Base-by-base conservation (phyloP, 176 grass and related monocot species). In the Raddia guianensis region DNA sequence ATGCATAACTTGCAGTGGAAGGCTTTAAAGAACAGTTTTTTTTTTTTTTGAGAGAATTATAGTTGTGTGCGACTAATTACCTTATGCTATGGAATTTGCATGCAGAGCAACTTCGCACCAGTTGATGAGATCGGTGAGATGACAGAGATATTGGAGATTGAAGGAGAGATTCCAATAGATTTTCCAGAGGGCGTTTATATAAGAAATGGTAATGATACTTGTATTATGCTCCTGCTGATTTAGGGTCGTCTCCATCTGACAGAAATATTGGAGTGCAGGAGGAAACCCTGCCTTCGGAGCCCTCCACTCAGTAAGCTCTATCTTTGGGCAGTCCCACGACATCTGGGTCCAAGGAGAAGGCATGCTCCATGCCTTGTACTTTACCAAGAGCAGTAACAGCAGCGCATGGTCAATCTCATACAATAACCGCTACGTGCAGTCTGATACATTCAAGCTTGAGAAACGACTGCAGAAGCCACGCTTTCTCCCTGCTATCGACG, bases 101-200 rank as follows among this genome's bases (percentile, higher is more conserved):
- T 35, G 12, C 13, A 50, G 57, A 69, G 70, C 12, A 84, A 88
- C 21, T 88, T 84, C 69, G 81, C 62, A 16, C 76, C 85, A 2
- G 81, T 80, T 1, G 12, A 84, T n/a, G 87, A 89, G 70, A 80
- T 80, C 44, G 70, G 63, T 4, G 87, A 70, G 8, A 58, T 71
- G 19, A 7, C 33, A 2, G 44, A 67, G 44, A 49, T 88, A 70
- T 5, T 53, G 11, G 55, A 33, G 14, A 70, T 80, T 0, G 47
- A 55, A 54, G 75, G 87, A 13, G 14, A 40, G 63, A 76, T 89
- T 21, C 63, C 87, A 14, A 15, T 12, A 49, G 81, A 84, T 21
- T 89, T 89, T 53, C 76, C 87, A 46, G 42, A 83, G 81, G 87
- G 87, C 37, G 71, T 75, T 13, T 89, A 84, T 40, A 63, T 89